phyloP scores from a whole-genome alignment of 371 early-diverging fungal species.

The Gilbertella persicaria region DNA sequence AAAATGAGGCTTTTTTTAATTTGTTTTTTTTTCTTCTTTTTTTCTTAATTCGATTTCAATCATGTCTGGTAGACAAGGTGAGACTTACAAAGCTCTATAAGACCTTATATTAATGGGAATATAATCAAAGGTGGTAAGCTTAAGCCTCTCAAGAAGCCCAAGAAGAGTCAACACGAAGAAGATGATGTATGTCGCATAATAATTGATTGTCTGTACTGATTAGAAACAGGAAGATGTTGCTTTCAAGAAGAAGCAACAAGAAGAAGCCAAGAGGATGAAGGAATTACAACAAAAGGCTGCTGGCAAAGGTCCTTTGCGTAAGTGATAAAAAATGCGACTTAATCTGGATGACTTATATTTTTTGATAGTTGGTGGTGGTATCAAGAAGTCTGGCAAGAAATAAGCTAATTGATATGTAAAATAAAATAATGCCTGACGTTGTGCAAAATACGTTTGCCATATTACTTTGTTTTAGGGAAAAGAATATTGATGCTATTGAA shows the following conservation, averaged over 20 bases:
- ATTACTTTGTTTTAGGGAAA: too few relatives aligned
- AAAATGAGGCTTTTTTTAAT: too few relatives aligned
- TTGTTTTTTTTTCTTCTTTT: too few relatives aligned
- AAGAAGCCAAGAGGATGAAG: constrained; percentile 83
- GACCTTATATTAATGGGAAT: too few relatives aligned
- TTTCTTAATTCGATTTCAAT: too few relatives aligned
- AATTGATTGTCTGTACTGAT: constrained; percentile 1
- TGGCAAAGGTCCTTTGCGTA: constrained; percentile 77
- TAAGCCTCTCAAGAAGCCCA: constrained; percentile 81
- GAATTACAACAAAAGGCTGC: constrained; percentile 77
- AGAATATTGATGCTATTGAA: too few relatives aligned
- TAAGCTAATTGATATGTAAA: too few relatives aligned
- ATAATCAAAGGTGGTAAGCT: constrained; percentile 84
- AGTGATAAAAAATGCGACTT: constrained; percentile 27
- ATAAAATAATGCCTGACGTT: too few relatives aligned
- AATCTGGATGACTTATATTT: not conserved
- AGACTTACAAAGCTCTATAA: constrained; percentile 11
- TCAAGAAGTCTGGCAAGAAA: constrained; percentile 83
- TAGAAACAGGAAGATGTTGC: constrained; percentile 62
- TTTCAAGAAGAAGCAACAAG: constrained; percentile 83
- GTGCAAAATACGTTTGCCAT: too few relatives aligned
- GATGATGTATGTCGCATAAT: constrained; percentile 60
- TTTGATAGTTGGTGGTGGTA: constrained; percentile 64
- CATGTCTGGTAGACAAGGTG: constrained; percentile 68
- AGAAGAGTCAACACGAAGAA: constrained; percentile 60